Conservation (phyloP, 495 filamentous ascomycete species). For the Opeltia flavorubescens region DNA sequence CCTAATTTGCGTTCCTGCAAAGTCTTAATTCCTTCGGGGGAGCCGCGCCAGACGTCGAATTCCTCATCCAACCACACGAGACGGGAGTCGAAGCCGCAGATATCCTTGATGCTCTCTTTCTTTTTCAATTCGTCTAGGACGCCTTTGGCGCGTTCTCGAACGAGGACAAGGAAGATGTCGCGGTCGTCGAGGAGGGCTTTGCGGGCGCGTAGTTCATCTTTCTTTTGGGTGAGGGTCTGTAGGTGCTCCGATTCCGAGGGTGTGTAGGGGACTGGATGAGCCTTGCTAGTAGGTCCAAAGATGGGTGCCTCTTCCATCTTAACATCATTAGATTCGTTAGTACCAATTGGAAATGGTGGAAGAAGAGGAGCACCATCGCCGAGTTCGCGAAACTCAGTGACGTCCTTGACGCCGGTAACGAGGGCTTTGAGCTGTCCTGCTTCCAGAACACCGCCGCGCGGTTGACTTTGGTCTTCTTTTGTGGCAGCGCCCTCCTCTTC, state of each 20-base stretch:
- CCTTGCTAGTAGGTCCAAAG: constrained; percentile 18
- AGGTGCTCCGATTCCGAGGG: constrained; percentile 28
- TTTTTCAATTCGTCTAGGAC: constrained; percentile 33
- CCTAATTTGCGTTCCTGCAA: constrained; percentile 29
- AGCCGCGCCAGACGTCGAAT: constrained; percentile 41
- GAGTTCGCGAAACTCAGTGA: constrained; percentile 40
- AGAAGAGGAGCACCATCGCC: constrained; percentile 33
- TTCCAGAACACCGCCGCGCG: constrained; percentile 40
- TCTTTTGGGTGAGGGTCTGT: constrained; percentile 27
- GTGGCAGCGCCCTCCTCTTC: constrained; percentile 10
- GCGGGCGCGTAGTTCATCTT: constrained; percentile 25
- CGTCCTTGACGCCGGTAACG: constrained; percentile 29
- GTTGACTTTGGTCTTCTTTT: constrained; percentile 18
- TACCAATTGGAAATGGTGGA: constrained; percentile 1
- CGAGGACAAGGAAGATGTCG: constrained; percentile 28
- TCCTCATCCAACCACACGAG: constrained; percentile 47
- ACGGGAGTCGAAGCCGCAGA: constrained; percentile 52
- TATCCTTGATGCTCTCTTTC: constrained; percentile 36
- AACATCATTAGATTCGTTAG: constrained; percentile 7
- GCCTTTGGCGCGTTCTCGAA: constrained; percentile 29
- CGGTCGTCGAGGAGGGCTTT: constrained; percentile 31
- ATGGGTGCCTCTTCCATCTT: constrained; percentile 39
- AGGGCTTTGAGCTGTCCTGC: constrained; percentile 43
- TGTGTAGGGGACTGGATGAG: constrained; percentile 13
- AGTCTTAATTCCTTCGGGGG: constrained; percentile 26